These are phyloP conservation scores for Heracleum sosnowskyi DNA, from an alignment of 129 eudicot genomes.

Conservation along the genomic window DNA sequence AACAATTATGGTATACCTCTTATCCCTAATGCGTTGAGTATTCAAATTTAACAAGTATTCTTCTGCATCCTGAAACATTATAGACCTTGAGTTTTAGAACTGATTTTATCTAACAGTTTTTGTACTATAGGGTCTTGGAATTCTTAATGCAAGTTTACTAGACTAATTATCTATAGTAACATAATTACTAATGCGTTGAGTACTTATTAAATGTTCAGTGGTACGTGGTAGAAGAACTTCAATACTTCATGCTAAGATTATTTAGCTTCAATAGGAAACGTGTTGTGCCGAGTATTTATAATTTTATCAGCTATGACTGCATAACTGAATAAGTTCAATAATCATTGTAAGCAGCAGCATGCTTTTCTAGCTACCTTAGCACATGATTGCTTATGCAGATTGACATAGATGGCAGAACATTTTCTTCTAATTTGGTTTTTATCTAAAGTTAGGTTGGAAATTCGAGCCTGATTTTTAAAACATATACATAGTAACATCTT, in stretches of 20 bases:
- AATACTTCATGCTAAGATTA: background rate
- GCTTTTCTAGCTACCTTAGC: background rate
- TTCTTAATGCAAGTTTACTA: background rate
- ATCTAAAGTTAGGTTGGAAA: background rate
- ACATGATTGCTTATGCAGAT: background rate
- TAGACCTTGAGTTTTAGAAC: background rate
- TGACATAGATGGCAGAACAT: background rate
- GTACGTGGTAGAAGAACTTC: no score
- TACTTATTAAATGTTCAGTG: no score
- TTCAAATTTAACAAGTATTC: background rate
- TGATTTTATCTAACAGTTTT: background rate
- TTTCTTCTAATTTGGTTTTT: background rate
- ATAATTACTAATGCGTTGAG: background rate
- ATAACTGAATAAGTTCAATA: background rate
- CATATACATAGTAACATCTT: background rate
- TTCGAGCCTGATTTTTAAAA: background rate
- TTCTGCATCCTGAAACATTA: background rate
- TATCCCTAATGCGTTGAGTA: background rate
- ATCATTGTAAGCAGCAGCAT: background rate
- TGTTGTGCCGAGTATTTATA: background rate
- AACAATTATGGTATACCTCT: slow-evolving; percentile 71
- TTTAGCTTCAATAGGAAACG: background rate
- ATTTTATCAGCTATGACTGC: background rate
- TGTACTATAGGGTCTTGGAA: background rate
- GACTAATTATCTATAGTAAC: background rate